phyloP scores from a whole-genome alignment of 495 filamentous ascomycete species.

The Xeromyces bisporus region DNA sequence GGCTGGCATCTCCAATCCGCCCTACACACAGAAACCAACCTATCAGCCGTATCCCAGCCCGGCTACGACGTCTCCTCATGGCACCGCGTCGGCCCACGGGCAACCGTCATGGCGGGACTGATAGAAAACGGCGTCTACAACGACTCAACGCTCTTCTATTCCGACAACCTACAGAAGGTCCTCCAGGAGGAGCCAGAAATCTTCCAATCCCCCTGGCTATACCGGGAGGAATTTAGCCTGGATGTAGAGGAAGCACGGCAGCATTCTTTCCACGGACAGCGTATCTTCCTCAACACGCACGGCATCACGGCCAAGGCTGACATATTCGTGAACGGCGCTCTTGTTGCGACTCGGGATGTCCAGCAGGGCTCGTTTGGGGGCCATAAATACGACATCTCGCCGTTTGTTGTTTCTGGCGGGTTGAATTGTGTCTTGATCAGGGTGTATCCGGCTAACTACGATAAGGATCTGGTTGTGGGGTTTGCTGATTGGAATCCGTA shows the following conservation, averaged over 20 bases:
- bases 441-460: conserved; percentile 41
- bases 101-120: conserved; percentile 42
- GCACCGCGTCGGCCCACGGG: conserved; percentile 32
- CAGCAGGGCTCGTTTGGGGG: conserved; percentile 44
- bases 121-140: conserved; percentile 36
- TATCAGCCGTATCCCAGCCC: conserved; percentile 25
- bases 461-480: conserved; percentile 39
- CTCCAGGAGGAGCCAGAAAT: conserved; percentile 21
- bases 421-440: conserved; percentile 35
- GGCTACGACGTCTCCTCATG: conserved; percentile 34
- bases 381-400: conserved; percentile 35
- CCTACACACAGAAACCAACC: conserved; percentile 16
- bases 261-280: conserved; percentile 17
- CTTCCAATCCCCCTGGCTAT: conserved; percentile 43
- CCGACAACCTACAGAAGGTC: conserved; percentile 28
- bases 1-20: conserved; percentile 40
- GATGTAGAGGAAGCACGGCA: conserved; percentile 11
- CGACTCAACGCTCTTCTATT: conserved; percentile 40
- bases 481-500: conserved; percentile 54
- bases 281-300: conserved; percentile 37
- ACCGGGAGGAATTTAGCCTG: conserved; percentile 44
- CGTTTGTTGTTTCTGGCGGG: conserved; percentile 14
- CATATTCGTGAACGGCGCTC: conserved; percentile 41
- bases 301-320: conserved; percentile 46
- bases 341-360: conserved; percentile 26